Evolutionary conservation across 2,329 filamentous ascomycete genomes (phyloP).

Genomic region (Xylariaceae sp.): DNA sequence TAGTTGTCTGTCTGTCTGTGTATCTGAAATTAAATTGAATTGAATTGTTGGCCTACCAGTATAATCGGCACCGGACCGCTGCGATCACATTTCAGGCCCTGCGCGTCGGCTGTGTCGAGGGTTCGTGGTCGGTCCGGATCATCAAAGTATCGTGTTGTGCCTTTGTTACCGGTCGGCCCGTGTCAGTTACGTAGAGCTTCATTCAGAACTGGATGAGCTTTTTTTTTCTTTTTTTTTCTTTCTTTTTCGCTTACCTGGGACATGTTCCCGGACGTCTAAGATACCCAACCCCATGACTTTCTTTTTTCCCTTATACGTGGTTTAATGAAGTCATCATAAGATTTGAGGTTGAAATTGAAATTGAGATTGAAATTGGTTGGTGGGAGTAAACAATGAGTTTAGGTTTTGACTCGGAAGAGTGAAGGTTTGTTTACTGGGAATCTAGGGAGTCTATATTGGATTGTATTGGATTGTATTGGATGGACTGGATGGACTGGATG

Average conservation of each 20-base stretch:
- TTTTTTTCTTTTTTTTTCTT: too few relatives aligned
- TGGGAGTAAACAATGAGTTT: too few relatives aligned
- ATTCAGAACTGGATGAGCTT: neutral
- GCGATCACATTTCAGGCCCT: conserved; percentile 64
- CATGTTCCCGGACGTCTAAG: conserved; percentile 62
- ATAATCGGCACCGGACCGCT: conserved; percentile 65
- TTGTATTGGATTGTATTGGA: too few relatives aligned
- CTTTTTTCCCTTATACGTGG: neutral
- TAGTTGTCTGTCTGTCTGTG: neutral
- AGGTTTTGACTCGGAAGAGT: too few relatives aligned
- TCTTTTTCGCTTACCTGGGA: conserved; percentile 55
- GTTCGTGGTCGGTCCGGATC: conserved; percentile 43
- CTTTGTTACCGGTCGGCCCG: conserved; percentile 31
- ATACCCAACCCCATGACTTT: conserved; percentile 63
- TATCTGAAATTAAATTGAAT: too few relatives aligned
- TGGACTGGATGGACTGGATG: too few relatives aligned
- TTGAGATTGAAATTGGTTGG: neutral
- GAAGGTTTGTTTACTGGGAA: too few relatives aligned
- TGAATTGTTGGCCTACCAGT: conserved; percentile 47
- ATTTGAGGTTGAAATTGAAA: neutral
- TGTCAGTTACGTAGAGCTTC: neutral
- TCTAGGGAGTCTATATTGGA: too few relatives aligned
- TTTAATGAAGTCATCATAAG: conserved; percentile 2
- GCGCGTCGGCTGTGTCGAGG: conserved; percentile 31
- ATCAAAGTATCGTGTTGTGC: conserved; percentile 61